Evolutionary conservation across 2,329 filamentous ascomycete species (phyloP), one percentile per base, ranked within the genome.

Genomic region (Chaetomium sp.): DNA sequence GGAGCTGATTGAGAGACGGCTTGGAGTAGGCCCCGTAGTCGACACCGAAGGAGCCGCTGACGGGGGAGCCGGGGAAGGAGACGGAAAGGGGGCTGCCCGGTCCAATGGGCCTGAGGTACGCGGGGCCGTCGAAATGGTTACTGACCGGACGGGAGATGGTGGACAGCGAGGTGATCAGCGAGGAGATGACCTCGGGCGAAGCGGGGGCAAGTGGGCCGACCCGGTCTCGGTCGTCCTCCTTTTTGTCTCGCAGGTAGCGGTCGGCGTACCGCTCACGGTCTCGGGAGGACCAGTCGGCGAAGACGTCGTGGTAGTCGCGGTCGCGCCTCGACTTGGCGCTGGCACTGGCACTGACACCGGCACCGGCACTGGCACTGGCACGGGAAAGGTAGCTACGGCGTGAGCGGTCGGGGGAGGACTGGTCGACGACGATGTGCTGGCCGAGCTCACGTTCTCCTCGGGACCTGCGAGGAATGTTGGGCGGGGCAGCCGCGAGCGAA

Each of bases 141-240:
- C 79, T 82, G 54, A 86, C 80, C 27, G 88, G 86, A 49, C 81
- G 78, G 19, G 84, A 87, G 63, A 81, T 88, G 65, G 83, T 82
- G 63, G 82, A 82, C 40, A 87, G 77, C 53, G 79, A 89, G 61
- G 85, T 89, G 71, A 87, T 91, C 53, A 84, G 74, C 53, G 78
- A 81, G 33, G 81, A 84, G 56, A 86, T 89, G 68, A 91, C 80
- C 67, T 88, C 85, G 56, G 87, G 86, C 49, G 82, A 82, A 11
- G 81, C 76, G 42, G 78, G 74, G 33, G 73, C 66, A 6, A 62
- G 50, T 12, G 63, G 55, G n/a, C 51, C 45, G 10, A 52, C 45
- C n/a, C 55, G 49, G 19, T 27, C 19, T 27, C 19, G 19, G 19
- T 27, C 19, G 54, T 64, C 57, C 50, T 53, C 54, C n/a, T 62